A percentile compares a stretch with the other conserved stretches of the same genome.
Evolutionary conservation across 805 yeast genomes (phyloP).

Genomic region (Teunomyces stri): DNA sequence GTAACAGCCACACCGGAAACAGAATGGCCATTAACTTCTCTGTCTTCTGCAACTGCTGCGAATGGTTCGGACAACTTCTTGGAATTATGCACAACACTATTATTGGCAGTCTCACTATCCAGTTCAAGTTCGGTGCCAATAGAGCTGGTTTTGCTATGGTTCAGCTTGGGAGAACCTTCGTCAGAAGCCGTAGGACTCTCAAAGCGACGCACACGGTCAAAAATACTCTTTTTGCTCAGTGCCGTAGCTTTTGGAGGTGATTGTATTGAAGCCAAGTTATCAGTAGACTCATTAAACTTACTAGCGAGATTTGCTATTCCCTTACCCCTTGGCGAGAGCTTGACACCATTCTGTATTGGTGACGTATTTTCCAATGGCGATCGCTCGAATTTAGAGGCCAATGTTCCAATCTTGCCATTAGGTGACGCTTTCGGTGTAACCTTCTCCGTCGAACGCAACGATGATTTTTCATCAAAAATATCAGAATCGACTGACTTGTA

Average conservation of each 20-base stretch:
- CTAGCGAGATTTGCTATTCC: constrained; percentile 26
- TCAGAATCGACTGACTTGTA: neutral
- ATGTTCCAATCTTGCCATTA: constrained; percentile 14
- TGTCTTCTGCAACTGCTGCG: constrained; percentile 7
- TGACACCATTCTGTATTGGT: constrained; percentile 1
- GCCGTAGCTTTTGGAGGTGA: constrained; percentile 21
- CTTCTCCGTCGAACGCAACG: neutral
- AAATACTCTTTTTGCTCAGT: constrained; percentile 19
- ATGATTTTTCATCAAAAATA: neutral
- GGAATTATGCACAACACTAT: constrained; percentile 3
- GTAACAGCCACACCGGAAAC: constrained; percentile 7
- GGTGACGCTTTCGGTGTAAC: constrained; percentile 11
- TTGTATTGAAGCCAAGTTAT: constrained; percentile 13
- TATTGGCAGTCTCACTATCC: constrained; percentile 6
- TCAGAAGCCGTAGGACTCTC: constrained; percentile 22
- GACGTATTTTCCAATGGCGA: constrained; percentile 1
- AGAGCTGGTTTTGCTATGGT: constrained; percentile 3
- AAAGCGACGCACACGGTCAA: constrained; percentile 38
- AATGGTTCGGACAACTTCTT: constrained; percentile 7
- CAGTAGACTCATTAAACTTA: constrained; percentile 20
- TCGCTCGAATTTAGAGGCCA: constrained; percentile 24
- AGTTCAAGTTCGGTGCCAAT: constrained; percentile 1
- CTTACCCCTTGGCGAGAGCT: constrained; percentile 8
- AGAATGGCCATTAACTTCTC: constrained; percentile 6
- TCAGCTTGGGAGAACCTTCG: constrained; percentile 2